phyloP scores from a whole-genome alignment of 192 early-diverging fungal genomes.

The Coemansia sp. region DNA sequence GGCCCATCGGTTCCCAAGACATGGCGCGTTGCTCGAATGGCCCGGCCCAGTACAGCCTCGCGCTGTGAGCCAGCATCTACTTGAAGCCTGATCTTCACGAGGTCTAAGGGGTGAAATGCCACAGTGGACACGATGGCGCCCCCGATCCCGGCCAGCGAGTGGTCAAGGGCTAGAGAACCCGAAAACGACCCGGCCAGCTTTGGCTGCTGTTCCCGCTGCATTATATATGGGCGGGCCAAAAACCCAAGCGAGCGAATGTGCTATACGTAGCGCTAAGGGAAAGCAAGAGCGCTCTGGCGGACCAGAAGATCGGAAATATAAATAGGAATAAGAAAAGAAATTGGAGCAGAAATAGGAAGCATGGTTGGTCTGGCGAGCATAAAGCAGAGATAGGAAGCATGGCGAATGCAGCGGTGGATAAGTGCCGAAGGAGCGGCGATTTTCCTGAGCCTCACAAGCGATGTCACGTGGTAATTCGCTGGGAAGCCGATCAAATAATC shows the following conservation, averaged over 20 bases:
- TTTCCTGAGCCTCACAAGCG: too few species aligned
- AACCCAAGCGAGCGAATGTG: too few species aligned
- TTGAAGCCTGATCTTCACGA: conserved; percentile 90
- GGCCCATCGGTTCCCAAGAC: conserved; percentile 60
- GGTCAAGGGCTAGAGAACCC: conserved; percentile 57
- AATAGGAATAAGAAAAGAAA: background rate
- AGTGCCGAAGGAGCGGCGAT: too few species aligned
- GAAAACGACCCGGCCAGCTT: conserved; percentile 37
- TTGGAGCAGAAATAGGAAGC: too few species aligned
- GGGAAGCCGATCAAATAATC: too few species aligned
- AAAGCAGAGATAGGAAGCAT: too few species aligned
- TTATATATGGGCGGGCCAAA: background rate
- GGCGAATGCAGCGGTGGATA: too few species aligned
- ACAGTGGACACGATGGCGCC: conserved; percentile 81
- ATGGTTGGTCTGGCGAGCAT: too few species aligned
- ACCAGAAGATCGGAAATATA: background rate
- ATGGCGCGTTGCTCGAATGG: conserved; percentile 57
- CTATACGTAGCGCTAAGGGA: background rate
- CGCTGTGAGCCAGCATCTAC: conserved; percentile 56
- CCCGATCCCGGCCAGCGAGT: conserved; percentile 83
- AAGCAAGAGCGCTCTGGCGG: background rate
- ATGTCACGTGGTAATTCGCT: too few species aligned
- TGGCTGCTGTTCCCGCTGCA: conserved; percentile 13
- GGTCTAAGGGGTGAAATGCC: conserved; percentile 86
- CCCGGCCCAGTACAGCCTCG: conserved; percentile 60